Percentiles rank a stretch among this genome's conserved stretches.
phyloP scores from a whole-genome alignment of 805 yeast species.

The Grigorovia jiainica region DNA sequence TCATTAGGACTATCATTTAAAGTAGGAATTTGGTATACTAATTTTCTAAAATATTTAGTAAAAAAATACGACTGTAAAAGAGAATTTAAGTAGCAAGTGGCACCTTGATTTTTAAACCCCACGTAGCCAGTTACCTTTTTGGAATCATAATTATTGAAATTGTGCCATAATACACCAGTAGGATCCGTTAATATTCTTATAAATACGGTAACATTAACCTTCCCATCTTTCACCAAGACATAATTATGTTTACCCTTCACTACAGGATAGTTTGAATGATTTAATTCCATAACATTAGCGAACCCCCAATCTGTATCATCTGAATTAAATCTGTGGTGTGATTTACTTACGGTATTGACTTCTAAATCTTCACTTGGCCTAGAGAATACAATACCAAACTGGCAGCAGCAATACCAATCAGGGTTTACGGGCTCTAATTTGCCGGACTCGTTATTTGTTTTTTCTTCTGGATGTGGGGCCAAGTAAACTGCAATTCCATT shows the following conservation, averaged over 20 bases:
- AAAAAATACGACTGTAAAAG: conserved; percentile 82
- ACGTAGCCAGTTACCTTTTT: conserved; percentile 82
- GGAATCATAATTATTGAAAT: conserved; percentile 75
- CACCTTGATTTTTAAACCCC: conserved; percentile 94
- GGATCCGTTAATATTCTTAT: conserved; percentile 75
- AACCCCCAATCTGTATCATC: conserved; percentile 95
- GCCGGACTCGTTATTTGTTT: conserved; percentile 19
- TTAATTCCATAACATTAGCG: conserved; percentile 57
- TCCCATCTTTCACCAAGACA: conserved; percentile 41
- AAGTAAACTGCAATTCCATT: conserved; percentile 62
- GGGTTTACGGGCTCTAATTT: conserved; percentile 28
- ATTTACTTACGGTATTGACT: conserved; percentile 48
- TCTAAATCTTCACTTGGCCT: conserved; percentile 58
- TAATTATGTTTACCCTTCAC: conserved; percentile 27
- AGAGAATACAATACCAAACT: conserved; percentile 78
- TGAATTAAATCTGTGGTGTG: conserved; percentile 70
- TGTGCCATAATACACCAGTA: conserved; percentile 93
- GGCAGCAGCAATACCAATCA: conserved; percentile 85
- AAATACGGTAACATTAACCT: conserved; percentile 63
- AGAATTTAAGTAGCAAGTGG: conserved; percentile 94
- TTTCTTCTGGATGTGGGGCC: conserved; percentile 48
- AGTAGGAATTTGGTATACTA: conserved; percentile 87
- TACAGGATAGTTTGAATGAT: conserved; percentile 35
- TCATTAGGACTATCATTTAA: conserved; percentile 42
- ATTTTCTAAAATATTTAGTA: conserved; percentile 70